A percentile compares a stretch with the other conserved stretches of the same genome.
These are phyloP conservation scores for Amanita pallidorosea DNA, from an alignment of 768 basidiomycete genomes.

Conservation along the genomic window DNA sequence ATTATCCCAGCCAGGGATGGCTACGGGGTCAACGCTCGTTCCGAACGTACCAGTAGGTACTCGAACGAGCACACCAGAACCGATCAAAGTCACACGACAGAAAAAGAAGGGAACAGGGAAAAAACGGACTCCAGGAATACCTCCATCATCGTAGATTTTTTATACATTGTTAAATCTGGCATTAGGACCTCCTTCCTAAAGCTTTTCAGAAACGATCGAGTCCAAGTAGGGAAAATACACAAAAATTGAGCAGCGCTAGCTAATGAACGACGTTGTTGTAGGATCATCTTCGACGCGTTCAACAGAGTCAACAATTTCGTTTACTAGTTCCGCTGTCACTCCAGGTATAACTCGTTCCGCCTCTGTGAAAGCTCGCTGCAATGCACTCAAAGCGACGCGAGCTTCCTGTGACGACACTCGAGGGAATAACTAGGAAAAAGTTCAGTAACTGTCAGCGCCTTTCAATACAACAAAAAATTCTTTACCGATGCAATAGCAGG, in stretches of 20 bases:
- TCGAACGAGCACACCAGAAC: slow-evolving; percentile 46
- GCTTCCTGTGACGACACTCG: slow-evolving; percentile 92
- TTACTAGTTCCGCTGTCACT: slow-evolving; percentile 83
- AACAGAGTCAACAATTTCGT: slow-evolving; percentile 89
- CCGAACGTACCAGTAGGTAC: slow-evolving; percentile 33
- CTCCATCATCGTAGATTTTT: not conserved
- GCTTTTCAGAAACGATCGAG: not conserved
- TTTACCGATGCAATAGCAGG: slow-evolving; percentile 92
- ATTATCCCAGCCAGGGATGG: slow-evolving; percentile 14
- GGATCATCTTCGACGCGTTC: slow-evolving; percentile 78
- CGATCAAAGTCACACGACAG: slow-evolving; percentile 64
- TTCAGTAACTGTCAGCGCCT: slow-evolving; percentile 2
- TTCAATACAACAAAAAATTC: not conserved
- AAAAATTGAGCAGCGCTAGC: not conserved
- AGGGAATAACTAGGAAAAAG: slow-evolving; percentile 61
- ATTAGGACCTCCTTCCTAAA: not conserved
- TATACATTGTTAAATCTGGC: not conserved
- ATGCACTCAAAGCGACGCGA: slow-evolving; percentile 69
- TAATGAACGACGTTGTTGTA: not conserved
- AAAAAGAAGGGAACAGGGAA: slow-evolving; percentile 58
- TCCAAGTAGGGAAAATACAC: not conserved
- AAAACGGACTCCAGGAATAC: slow-evolving; percentile 38
- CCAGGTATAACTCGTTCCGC: slow-evolving; percentile 95
- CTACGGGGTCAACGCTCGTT: slow-evolving; percentile 23
- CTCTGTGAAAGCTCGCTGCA: slow-evolving; percentile 89